Percentiles rank a stretch among this genome's conserved stretches.
Evolutionary conservation across 306 rosid genomes (phyloP).

Genomic region (Cucumis hystrix): DNA sequence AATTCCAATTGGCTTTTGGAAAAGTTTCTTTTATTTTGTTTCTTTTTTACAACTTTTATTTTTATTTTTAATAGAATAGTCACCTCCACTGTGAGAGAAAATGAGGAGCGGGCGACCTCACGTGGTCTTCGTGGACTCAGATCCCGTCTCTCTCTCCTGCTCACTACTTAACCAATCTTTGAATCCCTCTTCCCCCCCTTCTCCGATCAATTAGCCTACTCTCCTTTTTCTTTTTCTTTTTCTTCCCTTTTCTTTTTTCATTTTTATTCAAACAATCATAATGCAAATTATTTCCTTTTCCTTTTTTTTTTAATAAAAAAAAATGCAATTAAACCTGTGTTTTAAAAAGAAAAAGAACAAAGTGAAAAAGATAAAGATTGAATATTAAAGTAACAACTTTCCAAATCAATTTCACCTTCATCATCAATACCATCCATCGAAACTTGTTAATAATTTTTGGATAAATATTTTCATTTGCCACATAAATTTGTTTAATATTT

Average conservation of each 20-base stretch:
- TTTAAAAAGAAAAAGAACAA: background rate
- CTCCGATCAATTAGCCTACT: background rate
- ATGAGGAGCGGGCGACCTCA: conserved; percentile 18
- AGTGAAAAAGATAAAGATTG: background rate
- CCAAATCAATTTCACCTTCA: background rate
- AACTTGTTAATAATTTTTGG: background rate
- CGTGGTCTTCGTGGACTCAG: conserved; percentile 14
- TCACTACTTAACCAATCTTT: background rate
- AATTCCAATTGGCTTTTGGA: conserved; percentile 31
- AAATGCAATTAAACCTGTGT: background rate
- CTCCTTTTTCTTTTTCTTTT: background rate
- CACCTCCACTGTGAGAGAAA: background rate
- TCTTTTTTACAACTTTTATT: background rate
- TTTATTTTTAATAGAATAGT: conserved; percentile 5
- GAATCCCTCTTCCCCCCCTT: background rate
- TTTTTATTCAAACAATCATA: background rate
- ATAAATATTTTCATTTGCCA: background rate
- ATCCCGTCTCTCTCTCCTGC: background rate
- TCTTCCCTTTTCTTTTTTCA: background rate
- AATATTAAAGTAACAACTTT: background rate
- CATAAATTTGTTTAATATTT: background rate
- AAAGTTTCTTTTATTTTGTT: background rate
- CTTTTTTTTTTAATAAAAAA: background rate
- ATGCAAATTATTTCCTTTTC: background rate
- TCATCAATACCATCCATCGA: background rate